Conservation (phyloP, 352 stramenopile species). For the Globisporangium mamillatum region DNA sequence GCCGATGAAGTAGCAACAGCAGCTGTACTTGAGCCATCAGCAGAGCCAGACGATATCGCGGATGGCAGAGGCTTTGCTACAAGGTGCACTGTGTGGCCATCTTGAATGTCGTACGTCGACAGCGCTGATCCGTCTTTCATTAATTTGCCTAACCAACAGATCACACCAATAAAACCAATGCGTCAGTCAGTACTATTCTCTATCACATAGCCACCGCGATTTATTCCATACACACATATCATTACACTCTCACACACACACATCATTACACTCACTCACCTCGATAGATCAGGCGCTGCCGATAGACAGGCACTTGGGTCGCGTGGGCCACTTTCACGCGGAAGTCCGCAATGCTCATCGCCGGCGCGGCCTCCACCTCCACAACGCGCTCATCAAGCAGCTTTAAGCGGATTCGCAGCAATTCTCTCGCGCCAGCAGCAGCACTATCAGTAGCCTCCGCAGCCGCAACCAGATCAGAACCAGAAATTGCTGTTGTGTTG, state of each 20-base stretch:
- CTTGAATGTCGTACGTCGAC: constrained; percentile 84
- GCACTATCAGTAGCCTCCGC: background rate
- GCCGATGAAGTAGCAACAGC: background rate
- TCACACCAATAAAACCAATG: background rate
- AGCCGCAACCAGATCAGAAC: background rate
- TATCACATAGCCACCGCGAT: background rate
- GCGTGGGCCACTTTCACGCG: constrained; percentile 48
- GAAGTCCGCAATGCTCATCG: constrained; percentile 62
- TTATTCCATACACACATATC: background rate
- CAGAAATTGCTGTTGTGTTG: background rate
- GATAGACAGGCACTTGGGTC: constrained; percentile 51
- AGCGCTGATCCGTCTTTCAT: constrained; percentile 77
- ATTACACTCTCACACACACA: background rate
- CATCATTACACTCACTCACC: constrained; percentile 21
- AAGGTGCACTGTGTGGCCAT: constrained; percentile 91
- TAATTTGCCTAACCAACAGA: constrained; percentile 51
- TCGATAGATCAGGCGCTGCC: constrained; percentile 92
- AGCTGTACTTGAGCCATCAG: background rate
- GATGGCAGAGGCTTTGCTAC: constrained; percentile 55
- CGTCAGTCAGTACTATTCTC: background rate
- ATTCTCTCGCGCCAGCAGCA: background rate
- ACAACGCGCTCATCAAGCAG: constrained; percentile 79
- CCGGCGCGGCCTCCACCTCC: constrained; percentile 39
- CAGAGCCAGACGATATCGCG: background rate
- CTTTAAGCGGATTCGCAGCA: constrained; percentile 49